Conservation (phyloP, 345 rosid species). For the Carallia brachiata region DNA sequence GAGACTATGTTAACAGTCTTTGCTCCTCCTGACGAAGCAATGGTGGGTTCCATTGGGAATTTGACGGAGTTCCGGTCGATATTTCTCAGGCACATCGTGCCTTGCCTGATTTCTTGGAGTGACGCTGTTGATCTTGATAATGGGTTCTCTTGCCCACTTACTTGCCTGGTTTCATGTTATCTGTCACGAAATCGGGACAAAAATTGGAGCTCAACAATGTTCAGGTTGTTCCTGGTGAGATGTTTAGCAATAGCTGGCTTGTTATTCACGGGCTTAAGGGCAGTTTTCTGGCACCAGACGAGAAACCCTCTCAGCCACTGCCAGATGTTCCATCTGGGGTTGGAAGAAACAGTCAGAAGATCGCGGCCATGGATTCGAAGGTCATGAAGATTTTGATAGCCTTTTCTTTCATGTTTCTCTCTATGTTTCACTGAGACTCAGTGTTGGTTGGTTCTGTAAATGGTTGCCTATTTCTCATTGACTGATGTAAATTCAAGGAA, state of each 20-base stretch:
- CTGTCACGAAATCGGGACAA: conserved; percentile 37
- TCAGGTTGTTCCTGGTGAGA: conserved; percentile 35
- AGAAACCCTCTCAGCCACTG: background rate
- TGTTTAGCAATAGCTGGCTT: conserved; percentile 35
- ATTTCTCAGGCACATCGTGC: conserved; percentile 28
- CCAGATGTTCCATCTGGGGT: background rate
- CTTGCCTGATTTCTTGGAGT: conserved; percentile 23
- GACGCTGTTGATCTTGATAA: conserved; percentile 16
- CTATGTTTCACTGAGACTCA: background rate
- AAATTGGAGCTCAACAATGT: conserved; percentile 42
- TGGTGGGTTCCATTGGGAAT: conserved; percentile 1
- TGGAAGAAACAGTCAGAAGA: background rate
- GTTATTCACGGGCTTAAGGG: conserved; percentile 44
- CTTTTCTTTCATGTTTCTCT: background rate
- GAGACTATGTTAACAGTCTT: conserved; percentile 25
- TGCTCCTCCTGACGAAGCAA: conserved; percentile 28
- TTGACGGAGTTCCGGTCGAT: conserved; percentile 8
- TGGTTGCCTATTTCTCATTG: too few relatives aligned
- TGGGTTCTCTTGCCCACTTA: conserved; percentile 17
- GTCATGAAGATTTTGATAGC: too few relatives aligned
- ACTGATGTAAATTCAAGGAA: too few relatives aligned
- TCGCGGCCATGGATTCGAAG: too few relatives aligned
- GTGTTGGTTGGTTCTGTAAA: too few relatives aligned
- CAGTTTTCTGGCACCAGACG: conserved; percentile 4
- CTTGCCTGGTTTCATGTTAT: conserved; percentile 27